A percentile compares a stretch with the other conserved stretches of the same genome.
These are phyloP conservation scores for Vicia sativa DNA, from an alignment of 306 rosid species.

Conservation along the genomic window DNA sequence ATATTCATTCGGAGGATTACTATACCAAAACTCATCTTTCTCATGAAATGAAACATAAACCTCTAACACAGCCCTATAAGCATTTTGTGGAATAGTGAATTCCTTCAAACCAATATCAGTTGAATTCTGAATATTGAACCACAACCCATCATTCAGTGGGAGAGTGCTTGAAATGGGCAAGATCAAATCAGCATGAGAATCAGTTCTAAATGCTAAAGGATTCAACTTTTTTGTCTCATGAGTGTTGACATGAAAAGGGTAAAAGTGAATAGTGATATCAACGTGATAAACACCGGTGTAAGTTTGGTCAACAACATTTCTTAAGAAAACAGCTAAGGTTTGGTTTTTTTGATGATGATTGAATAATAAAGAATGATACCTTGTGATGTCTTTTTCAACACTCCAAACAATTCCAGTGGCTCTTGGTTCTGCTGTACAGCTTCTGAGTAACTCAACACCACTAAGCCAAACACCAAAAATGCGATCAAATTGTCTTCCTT, in stretches of 20 bases:
- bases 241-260: slow-evolving; percentile 44
- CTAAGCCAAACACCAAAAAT: slow-evolving; percentile 93
- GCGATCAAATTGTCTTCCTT: slow-evolving; percentile 85
- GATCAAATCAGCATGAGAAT: slow-evolving; percentile 77
- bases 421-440: slow-evolving; percentile 90
- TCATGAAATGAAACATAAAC: slow-evolving; percentile 93
- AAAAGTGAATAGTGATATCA: slow-evolving; percentile 59
- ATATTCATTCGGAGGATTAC: slow-evolving; percentile 69
- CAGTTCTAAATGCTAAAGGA: slow-evolving; percentile 37
- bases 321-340: slow-evolving; percentile 76
- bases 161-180: slow-evolving; percentile 70
- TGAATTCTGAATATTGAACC: slow-evolving; percentile 69
- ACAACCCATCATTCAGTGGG: slow-evolving; percentile 75
- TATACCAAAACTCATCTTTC: slow-evolving; percentile 87
- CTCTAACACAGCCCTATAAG: slow-evolving; percentile 84
- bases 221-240: slow-evolving; percentile 27
- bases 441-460: slow-evolving; percentile 85
- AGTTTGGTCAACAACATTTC: slow-evolving; percentile 60
- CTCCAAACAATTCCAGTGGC: slow-evolving; percentile 80
- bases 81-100: slow-evolving; percentile 69
- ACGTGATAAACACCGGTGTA: slow-evolving; percentile 91
- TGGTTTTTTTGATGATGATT: slow-evolving; percentile 69
- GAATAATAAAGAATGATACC: slow-evolving; percentile 67
- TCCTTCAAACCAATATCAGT: slow-evolving; percentile 53
- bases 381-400: slow-evolving; percentile 79